Base-by-base conservation (phyloP, 1,139 yeast species). In the Wickerhamiella pararugosa region DNA sequence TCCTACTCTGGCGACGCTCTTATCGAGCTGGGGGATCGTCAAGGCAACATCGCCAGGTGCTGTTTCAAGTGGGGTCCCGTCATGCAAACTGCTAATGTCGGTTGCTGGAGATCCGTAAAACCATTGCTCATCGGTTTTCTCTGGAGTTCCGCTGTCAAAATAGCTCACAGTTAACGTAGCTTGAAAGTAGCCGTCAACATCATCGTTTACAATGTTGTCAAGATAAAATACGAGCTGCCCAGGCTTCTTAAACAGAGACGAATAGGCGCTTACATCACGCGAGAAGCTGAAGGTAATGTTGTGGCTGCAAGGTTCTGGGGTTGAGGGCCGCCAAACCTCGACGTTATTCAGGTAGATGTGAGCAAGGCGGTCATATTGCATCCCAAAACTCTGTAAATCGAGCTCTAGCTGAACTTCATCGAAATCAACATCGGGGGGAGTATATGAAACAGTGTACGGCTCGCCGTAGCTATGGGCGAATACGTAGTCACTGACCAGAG, bases 291-390 rank as follows among this genome's bases (percentile, higher is more conserved):
- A 67, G 3, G 72, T 68, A 3, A 60, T 51, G 28, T 53, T 53
- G 21, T 61, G 58, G 42, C 72, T 68, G 47, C 75, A 73, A 0
- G 94, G 94, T 58, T 83, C 94, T 15, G 82, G 76, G 2, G 94
- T 83, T 2, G 90, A 77, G 0, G 92, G 76, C 58, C 94, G 69
- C 94, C 94, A 83, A 31, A 83, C 60, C 50, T 81, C 82, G 11
- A 70, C 67, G 25, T 77, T 82, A 42, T 72, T 71, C 26, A 83
- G 57, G 53, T 71, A 79, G 27, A 83, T 58, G 53, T 81, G 82
- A 9, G 79, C 82, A 51, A 83, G 64, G 45, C 94, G 66, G 56
- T 83, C 94, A 53, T 73, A 82, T 57, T 83, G 94, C 7, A 73
- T 70, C 7, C 90, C 87, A 37, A 62, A 65, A 4, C 75, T 75